Percentiles rank a stretch among this genome's conserved stretches.
These are phyloP conservation scores for Ceratobasidium papillatum DNA, from an alignment of 1,284 basidiomycete species.

Conservation along the genomic window DNA sequence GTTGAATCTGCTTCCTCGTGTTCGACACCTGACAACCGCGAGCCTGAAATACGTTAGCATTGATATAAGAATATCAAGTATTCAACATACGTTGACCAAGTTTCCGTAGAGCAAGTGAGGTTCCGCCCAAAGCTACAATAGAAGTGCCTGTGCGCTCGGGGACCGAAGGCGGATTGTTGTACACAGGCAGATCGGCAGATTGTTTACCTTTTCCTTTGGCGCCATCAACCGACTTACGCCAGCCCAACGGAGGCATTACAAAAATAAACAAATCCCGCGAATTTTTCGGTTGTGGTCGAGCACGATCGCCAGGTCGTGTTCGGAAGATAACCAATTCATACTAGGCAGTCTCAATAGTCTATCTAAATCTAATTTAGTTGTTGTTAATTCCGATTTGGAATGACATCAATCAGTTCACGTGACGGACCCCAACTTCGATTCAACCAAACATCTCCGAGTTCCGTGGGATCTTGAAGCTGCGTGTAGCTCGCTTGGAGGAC, in stretches of 20 bases:
- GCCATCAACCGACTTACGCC: constrained; percentile 35
- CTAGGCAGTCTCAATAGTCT: not conserved
- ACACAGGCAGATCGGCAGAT: not conserved
- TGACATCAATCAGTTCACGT: not conserved
- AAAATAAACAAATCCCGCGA: constrained; percentile 13
- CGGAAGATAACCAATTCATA: constrained; percentile 30
- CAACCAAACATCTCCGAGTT: not conserved
- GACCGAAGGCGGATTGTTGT: constrained; percentile 4
- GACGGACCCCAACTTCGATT: not conserved
- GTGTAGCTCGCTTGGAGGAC: not conserved
- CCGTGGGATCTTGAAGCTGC: no score
- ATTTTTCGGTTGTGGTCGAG: constrained; percentile 13
- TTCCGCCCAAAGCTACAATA: constrained; percentile 13
- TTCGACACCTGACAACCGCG: not conserved
- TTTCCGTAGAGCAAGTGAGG: not conserved
- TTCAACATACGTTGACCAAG: not conserved
- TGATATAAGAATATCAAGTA: not conserved
- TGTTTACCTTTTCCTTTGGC: constrained; percentile 24
- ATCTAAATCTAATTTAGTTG: constrained; percentile 18
- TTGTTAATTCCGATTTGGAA: constrained; percentile 8
- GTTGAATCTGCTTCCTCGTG: constrained; percentile 6
- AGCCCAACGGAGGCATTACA: constrained; percentile 35
- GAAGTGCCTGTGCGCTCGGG: constrained; percentile 9
- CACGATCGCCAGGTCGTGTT: not conserved
- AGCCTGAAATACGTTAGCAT: not conserved